Conservation (phyloP, 345 rosid species). For the Hibiscus tridactylites region DNA sequence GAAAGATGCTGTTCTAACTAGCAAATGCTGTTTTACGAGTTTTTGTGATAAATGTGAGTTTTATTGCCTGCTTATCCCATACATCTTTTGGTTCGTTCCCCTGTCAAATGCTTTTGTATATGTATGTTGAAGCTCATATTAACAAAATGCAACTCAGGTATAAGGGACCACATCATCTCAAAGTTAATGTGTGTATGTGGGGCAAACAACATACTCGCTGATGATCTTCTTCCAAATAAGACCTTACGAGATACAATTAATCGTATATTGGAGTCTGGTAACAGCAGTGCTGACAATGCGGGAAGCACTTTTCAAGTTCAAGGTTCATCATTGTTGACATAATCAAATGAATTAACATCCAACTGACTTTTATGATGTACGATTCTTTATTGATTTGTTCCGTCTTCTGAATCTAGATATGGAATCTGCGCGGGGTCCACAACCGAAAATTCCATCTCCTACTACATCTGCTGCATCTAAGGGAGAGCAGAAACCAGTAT, state of each 20-base stretch:
- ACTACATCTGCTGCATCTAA: constrained; percentile 65
- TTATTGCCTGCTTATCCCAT: neutral
- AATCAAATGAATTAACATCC: neutral
- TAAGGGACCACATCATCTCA: constrained; percentile 72
- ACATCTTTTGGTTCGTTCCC: neutral
- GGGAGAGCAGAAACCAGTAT: constrained; percentile 41
- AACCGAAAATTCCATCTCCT: constrained; percentile 67
- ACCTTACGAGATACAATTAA: constrained; percentile 87
- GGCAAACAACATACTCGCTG: constrained; percentile 72
- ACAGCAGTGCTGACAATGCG: constrained; percentile 74
- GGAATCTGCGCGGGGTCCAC: constrained; percentile 72
- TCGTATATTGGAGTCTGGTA: constrained; percentile 89
- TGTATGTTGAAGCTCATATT: constrained; percentile 2
- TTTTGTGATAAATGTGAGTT: constrained; percentile 79
- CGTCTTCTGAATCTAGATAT: constrained; percentile 39
- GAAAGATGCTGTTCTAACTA: constrained; percentile 88
- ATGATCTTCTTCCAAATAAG: constrained; percentile 94
- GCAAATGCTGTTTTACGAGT: constrained; percentile 86
- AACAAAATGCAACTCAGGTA: constrained; percentile 45
- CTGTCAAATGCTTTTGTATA: neutral
- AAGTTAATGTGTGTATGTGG: constrained; percentile 81
- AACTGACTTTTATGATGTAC: constrained; percentile 4
- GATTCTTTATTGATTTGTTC: constrained; percentile 6
- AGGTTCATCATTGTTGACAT: constrained; percentile 36
- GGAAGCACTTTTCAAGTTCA: constrained; percentile 77